These are phyloP conservation scores for Glaciozyma martinii DNA, from an alignment of 768 basidiomycete species.

Conservation along the genomic window DNA sequence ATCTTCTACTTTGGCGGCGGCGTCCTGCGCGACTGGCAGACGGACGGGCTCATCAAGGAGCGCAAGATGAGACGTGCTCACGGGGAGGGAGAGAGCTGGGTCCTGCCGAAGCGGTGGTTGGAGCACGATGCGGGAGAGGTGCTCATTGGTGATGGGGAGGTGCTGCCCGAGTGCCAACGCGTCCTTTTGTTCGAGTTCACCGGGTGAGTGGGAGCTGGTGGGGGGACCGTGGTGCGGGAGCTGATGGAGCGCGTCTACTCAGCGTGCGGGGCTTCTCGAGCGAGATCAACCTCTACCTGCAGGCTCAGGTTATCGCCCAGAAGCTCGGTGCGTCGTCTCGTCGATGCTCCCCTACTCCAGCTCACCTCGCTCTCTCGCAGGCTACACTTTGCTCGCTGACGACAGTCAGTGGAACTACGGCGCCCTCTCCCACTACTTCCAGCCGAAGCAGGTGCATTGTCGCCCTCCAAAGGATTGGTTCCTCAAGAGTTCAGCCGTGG, in stretches of 20 bases:
- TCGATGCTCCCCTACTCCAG: neutral
- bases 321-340: slow-evolving; percentile 10
- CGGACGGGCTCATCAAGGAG: neutral
- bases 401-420: slow-evolving; percentile 26
- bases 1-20: too few species aligned
- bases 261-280: slow-evolving; percentile 20
- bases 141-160: slow-evolving; percentile 7
- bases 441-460: slow-evolving; percentile 25
- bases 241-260: neutral
- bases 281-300: slow-evolving; percentile 24
- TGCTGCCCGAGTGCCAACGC: slow-evolving; percentile 21
- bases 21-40: too few species aligned
- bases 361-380: neutral
- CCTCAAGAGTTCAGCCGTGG: neutral
- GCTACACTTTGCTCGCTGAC: slow-evolving; percentile 29
- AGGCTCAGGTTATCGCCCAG: slow-evolving; percentile 15
- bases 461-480: slow-evolving; percentile 26
- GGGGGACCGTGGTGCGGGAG: neutral
- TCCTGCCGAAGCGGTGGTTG: slow-evolving; percentile 22
- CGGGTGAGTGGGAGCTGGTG: neutral
- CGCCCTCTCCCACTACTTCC: slow-evolving; percentile 19
- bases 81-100: slow-evolving; percentile 14
- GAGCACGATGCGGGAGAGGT: slow-evolving; percentile 4
- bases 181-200: slow-evolving; percentile 24
- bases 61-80: neutral